Evolutionary conservation across 192 early-diverging fungal genomes (phyloP), one percentile per base, ranked within the genome.

Genomic region (Coemansia sp.): DNA sequence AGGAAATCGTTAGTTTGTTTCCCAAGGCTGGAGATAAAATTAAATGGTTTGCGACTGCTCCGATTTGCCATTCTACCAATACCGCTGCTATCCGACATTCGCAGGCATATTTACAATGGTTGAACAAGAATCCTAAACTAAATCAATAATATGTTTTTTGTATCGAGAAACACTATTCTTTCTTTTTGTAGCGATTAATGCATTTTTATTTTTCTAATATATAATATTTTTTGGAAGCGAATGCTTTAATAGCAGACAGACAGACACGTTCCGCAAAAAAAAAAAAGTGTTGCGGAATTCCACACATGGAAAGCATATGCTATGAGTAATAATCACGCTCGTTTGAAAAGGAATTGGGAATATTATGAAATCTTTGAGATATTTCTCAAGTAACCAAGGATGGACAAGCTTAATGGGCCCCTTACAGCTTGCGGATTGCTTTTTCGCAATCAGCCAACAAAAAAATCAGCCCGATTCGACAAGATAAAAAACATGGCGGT

Each of bases 31-130:
- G 59, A 20, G 71, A 59, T 20, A 58, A 30, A 8, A 58, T 74
- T 27, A 61, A 51, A 19, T 74, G 71, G 71, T 74, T 59, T 55
- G 71, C 71, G 5, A 37, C 71, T 1, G 41, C 59, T 30, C 71
- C 71, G 3, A 45, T 56, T 17, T 41, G 50, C 27, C 48, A 4
- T 23, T n/a, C n/a, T n/a, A 29, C 15, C 25, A 14, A n/a, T 3
- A 4, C 10, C 53, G 19, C 35, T 25, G 41, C 32, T 1, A 33
- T 50, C 23, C 37, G 27, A 18, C 71, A 74, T 25, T 74, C 71
- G 18, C 28, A 38, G 4, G 55, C 36, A 22, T 74, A 74, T 37
- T 24, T 63, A 9, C n/a, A 33, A 13, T 74, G 71, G 71, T 2
- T 17, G 19, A 33, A 47, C 9, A 28, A 50, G 34, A 32, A 66